Evolutionary conservation across 768 basidiomycete genomes (phyloP).

Genomic region (Boletus coccyginus): DNA sequence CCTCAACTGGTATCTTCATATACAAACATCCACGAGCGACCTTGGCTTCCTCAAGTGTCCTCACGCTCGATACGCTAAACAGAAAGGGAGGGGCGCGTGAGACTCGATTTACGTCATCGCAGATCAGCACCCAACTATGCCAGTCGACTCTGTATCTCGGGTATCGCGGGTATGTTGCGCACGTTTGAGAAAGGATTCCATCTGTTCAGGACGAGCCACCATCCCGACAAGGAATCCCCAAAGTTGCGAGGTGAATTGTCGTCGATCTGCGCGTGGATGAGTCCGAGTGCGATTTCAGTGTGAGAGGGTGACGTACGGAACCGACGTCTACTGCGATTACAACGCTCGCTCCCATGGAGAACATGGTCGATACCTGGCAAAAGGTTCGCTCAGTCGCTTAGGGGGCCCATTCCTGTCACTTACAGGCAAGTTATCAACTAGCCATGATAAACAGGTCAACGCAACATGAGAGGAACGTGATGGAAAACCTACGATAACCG

Average conservation of each 20-base stretch:
- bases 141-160: constrained; percentile 90
- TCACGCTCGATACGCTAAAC: constrained; percentile 88
- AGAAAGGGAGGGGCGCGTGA: constrained; percentile 1
- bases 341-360: constrained; percentile 82
- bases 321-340: constrained; percentile 96
- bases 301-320: constrained; percentile 49
- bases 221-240: constrained; percentile 93
- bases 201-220: constrained; percentile 91
- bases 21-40: constrained; percentile 85
- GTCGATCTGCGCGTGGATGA: constrained; percentile 50
- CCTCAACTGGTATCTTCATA: constrained; percentile 92
- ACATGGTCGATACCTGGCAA: constrained; percentile 81
- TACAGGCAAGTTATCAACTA: constrained; percentile 90
- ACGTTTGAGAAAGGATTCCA: constrained; percentile 89
- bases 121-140: constrained; percentile 71
- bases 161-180: constrained; percentile 77
- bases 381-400: not conserved
- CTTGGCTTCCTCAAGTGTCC: constrained; percentile 95
- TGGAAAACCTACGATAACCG: constrained; percentile 66
- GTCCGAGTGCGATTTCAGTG: not conserved
- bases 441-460: constrained; percentile 3
- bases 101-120: not conserved
- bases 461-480: not conserved
- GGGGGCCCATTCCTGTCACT: constrained; percentile 16
- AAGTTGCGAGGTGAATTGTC: constrained; percentile 95